phyloP scores from a whole-genome alignment of 2,329 filamentous ascomycete genomes.

The Emydomyces testavorans region DNA sequence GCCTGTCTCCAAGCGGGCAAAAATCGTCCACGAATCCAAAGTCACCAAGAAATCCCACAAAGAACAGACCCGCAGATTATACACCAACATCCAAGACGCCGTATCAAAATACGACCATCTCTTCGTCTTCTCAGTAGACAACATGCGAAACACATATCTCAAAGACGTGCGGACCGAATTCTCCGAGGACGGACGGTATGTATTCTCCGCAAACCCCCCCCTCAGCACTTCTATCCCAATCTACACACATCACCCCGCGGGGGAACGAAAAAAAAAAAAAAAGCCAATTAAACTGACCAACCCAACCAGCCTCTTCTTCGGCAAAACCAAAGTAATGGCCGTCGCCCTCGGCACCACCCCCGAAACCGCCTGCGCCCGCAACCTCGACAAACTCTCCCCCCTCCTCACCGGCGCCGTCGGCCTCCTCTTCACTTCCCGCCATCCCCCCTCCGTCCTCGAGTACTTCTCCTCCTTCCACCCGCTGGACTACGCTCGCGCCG shows the following conservation, averaged over 20 bases:
- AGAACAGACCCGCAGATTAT: constrained; percentile 75
- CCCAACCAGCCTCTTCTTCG: constrained; percentile 74
- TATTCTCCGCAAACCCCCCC: constrained; percentile 31
- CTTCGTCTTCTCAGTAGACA: constrained; percentile 87
- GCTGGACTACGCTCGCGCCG: constrained; percentile 84
- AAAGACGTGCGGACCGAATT: constrained; percentile 82
- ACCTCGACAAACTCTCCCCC: constrained; percentile 56
- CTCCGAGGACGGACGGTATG: constrained; percentile 56
- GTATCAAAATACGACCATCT: constrained; percentile 78
- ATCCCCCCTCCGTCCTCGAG: constrained; percentile 51
- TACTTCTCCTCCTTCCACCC: constrained; percentile 64
- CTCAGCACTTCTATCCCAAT: background rate
- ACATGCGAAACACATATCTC: constrained; percentile 95
- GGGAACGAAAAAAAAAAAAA: background rate
- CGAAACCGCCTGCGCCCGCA: constrained; percentile 68
- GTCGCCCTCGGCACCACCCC: constrained; percentile 74
- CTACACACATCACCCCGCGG: background rate
- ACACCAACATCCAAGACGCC: constrained; percentile 74
- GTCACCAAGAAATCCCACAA: constrained; percentile 87
- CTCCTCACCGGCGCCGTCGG: constrained; percentile 75
- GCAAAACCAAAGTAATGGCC: constrained; percentile 98
- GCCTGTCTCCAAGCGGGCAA: constrained; percentile 93
- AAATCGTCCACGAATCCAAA: constrained; percentile 79
- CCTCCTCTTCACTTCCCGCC: constrained; percentile 76
- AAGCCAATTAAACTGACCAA: background rate